Conservation (phyloP, 2,329 filamentous ascomycete genomes). For the Didymella glomerata region DNA sequence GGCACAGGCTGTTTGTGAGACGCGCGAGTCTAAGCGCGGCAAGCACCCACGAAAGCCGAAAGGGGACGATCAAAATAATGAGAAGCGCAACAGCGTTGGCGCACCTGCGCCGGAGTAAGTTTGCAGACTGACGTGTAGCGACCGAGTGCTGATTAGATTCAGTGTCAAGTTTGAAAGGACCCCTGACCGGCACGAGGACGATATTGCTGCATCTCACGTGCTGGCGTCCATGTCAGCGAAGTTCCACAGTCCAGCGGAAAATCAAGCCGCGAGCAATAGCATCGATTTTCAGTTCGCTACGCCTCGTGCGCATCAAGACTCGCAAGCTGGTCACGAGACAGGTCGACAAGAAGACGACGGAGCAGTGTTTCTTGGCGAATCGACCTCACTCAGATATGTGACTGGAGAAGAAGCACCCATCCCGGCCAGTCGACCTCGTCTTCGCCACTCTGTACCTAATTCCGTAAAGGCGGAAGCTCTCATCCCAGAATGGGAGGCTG, state of each 20-base stretch:
- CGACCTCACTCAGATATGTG: slow-evolving; percentile 60
- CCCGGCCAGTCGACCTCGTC: slow-evolving; percentile 26
- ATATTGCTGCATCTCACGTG: slow-evolving; percentile 41
- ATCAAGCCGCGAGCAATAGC: slow-evolving; percentile 16
- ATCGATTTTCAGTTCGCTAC: slow-evolving; percentile 28
- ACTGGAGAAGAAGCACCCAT: slow-evolving; percentile 47
- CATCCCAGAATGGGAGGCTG: slow-evolving; percentile 49
- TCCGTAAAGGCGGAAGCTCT: slow-evolving; percentile 47
- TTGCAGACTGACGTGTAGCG: background rate
- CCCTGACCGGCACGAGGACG: slow-evolving; percentile 38
- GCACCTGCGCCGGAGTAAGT: slow-evolving; percentile 21
- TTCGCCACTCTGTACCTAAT: slow-evolving; percentile 47
- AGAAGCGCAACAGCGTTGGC: slow-evolving; percentile 17
- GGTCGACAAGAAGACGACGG: slow-evolving; percentile 36
- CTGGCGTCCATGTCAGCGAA: slow-evolving; percentile 41
- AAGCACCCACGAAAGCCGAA: slow-evolving; percentile 49
- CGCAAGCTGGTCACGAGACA: slow-evolving; percentile 23
- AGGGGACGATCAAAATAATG: slow-evolving; percentile 8
- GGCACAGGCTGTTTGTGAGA: slow-evolving; percentile 52
- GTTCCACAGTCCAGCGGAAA: slow-evolving; percentile 35
- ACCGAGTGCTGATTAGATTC: slow-evolving; percentile 3
- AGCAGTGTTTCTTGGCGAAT: slow-evolving; percentile 57
- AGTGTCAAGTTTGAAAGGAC: slow-evolving; percentile 19
- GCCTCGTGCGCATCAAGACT: slow-evolving; percentile 24
- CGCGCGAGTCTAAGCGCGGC: slow-evolving; percentile 54